Evolutionary conservation across 2,329 filamentous ascomycete species (phyloP).

Genomic region (Botrytis porri): DNA sequence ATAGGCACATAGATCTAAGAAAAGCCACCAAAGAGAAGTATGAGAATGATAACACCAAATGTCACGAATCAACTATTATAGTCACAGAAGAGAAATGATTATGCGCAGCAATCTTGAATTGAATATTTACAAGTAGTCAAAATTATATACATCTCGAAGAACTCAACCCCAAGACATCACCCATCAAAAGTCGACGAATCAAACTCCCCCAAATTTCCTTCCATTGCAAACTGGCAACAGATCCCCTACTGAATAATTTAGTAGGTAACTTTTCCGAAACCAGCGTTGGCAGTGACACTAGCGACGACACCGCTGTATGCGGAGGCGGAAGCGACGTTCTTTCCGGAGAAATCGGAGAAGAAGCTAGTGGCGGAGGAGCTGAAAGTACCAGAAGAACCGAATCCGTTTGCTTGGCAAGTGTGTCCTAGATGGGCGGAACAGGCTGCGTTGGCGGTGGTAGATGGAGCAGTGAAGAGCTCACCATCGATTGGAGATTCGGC

Average conservation of each 20-base stretch:
- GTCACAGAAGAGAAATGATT: not conserved
- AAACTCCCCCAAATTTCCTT: not conserved
- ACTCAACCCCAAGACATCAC: not conserved
- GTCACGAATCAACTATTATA: not conserved
- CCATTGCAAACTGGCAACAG: no score
- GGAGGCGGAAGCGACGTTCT: conserved; percentile 35
- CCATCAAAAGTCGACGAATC: not conserved
- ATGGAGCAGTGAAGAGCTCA: conserved; percentile 22
- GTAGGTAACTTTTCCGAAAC: conserved; percentile 5
- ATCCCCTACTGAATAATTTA: not conserved
- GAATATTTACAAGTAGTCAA: conserved; percentile 4
- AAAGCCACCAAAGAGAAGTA: not conserved
- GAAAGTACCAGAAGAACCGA: conserved; percentile 36
- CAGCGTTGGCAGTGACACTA: not conserved
- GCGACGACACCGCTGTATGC: conserved; percentile 17
- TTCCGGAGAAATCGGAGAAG: conserved; percentile 37
- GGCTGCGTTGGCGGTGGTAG: conserved; percentile 27
- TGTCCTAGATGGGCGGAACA: conserved; percentile 28
- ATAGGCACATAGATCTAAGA: not conserved
- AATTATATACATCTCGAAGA: not conserved
- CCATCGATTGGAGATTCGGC: conserved; percentile 28
- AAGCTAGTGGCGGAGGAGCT: conserved; percentile 33
- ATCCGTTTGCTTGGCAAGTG: conserved; percentile 29
- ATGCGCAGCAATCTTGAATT: not conserved
- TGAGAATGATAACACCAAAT: not conserved